Conservation (phyloP, 495 filamentous ascomycete genomes). For the Glutinoglossum americanum region DNA sequence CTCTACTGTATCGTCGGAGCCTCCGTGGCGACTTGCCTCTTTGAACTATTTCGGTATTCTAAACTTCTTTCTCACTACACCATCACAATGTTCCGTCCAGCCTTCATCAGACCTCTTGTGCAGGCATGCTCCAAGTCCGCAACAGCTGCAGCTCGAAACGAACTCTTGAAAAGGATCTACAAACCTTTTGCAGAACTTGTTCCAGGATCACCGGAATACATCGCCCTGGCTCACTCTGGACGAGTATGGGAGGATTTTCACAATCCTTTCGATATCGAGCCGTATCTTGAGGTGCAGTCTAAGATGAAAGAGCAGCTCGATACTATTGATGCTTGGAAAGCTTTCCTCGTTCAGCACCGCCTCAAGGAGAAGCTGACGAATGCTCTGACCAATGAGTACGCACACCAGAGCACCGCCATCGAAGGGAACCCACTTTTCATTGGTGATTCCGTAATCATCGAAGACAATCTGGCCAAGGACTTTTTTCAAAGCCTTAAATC, state of each 20-base stretch:
- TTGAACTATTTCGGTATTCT: no score
- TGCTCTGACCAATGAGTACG: constrained; percentile 7
- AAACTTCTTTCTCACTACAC: no score
- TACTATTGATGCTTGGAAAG: constrained; percentile 3
- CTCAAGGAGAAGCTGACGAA: no score
- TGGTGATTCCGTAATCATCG: constrained; percentile 2
- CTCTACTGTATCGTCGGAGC: no score
- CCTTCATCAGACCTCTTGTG: no score
- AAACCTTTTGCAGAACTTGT: constrained; percentile 11
- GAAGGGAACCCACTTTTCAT: constrained; percentile 7
- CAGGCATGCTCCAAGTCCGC: no score
- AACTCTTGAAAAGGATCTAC: no score
- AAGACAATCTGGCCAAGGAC: constrained; percentile 4
- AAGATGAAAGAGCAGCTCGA: constrained; percentile 5
- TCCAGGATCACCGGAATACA: constrained; percentile 7
- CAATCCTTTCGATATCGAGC: constrained; percentile 6
- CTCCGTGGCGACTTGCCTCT: no score
- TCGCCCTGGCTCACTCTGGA: constrained; percentile 6
- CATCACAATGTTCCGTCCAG: no score
- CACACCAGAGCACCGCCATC: constrained; percentile 8
- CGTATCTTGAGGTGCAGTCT: constrained; percentile 4
- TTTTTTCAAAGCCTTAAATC: no score
- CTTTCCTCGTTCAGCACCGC: background rate
- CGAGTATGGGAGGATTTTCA: constrained; percentile 9
- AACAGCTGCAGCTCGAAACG: no score